phyloP scores from a whole-genome alignment of 768 basidiomycete genomes.

The Boletus sp. region DNA sequence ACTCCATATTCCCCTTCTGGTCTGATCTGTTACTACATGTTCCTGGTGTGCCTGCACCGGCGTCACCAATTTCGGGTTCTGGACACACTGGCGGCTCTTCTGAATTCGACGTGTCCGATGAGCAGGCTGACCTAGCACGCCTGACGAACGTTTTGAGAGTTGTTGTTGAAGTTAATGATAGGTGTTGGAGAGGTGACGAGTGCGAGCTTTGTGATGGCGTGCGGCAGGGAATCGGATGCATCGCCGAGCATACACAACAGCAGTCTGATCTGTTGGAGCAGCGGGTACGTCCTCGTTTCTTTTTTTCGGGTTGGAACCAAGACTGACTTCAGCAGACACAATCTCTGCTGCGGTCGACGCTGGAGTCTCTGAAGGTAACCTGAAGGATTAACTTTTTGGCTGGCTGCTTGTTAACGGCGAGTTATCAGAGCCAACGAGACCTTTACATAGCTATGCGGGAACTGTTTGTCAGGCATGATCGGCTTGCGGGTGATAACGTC shows the following conservation, averaged over 20 bases:
- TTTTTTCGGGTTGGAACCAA: background rate
- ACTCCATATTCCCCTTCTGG: slow-evolving; percentile 60
- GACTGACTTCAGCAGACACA: slow-evolving; percentile 48
- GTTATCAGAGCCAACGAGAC: slow-evolving; percentile 68
- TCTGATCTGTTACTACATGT: slow-evolving; percentile 34
- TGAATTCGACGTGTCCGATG: slow-evolving; percentile 30
- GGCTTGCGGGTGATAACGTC: slow-evolving; percentile 85
- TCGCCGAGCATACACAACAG: slow-evolving; percentile 64
- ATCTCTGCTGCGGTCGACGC: slow-evolving; percentile 58
- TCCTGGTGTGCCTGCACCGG: slow-evolving; percentile 29
- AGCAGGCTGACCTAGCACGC: slow-evolving; percentile 80
- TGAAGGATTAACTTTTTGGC: background rate
- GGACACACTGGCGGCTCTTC: slow-evolving; percentile 13
- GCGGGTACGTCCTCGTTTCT: slow-evolving; percentile 48
- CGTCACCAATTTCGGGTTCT: slow-evolving; percentile 13
- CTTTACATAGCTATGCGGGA: slow-evolving; percentile 86
- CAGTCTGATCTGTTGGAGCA: slow-evolving; percentile 74
- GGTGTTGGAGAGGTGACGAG: slow-evolving; percentile 81
- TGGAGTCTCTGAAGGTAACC: slow-evolving; percentile 75
- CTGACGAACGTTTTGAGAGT: slow-evolving; percentile 80
- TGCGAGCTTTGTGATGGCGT: slow-evolving; percentile 83
- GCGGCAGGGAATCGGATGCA: slow-evolving; percentile 62
- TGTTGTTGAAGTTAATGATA: slow-evolving; percentile 73
- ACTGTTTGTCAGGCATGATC: slow-evolving; percentile 81
- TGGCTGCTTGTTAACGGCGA: slow-evolving; percentile 10